Percentiles rank a stretch among this genome's conserved stretches.
Conservation (phyloP, 2,329 filamentous ascomycete species). For the Verticillium nubilum region DNA sequence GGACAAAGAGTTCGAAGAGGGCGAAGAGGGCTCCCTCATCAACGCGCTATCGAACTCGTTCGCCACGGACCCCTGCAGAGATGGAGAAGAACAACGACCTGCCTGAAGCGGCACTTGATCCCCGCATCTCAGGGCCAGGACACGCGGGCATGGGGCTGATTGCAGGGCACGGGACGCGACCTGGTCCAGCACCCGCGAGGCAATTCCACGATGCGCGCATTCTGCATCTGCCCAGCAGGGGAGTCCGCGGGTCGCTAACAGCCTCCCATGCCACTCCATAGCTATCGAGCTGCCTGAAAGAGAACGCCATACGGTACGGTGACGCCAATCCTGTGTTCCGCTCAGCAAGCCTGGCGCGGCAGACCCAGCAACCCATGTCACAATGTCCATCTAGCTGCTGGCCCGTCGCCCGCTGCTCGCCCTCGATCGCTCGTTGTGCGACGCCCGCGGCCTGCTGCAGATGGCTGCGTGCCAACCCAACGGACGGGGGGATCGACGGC, state of each 20-base stretch:
- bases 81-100: not conserved
- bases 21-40: not conserved
- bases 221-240: not conserved
- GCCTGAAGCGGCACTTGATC: not conserved
- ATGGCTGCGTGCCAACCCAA: not conserved
- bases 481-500: not conserved
- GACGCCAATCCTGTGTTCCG: not conserved
- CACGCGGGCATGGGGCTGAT: not conserved
- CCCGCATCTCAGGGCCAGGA: not conserved
- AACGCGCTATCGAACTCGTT: not conserved
- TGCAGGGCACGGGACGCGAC: not conserved
- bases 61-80: not conserved
- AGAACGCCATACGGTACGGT: not conserved
- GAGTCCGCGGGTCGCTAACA: not conserved
- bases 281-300: not conserved
- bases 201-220: not conserved
- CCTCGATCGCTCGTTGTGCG: not conserved
- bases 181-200: not conserved
- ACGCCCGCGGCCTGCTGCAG: not conserved
- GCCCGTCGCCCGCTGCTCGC: not conserved
- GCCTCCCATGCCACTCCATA: not conserved
- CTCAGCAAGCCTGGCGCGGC: not conserved
- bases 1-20: too few relatives aligned
- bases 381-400: not conserved
- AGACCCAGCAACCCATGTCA: not conserved